Evolutionary conservation across 257 asterid species (phyloP), one percentile per base, ranked within the genome.

Genomic region (Nemophila menziesii): DNA sequence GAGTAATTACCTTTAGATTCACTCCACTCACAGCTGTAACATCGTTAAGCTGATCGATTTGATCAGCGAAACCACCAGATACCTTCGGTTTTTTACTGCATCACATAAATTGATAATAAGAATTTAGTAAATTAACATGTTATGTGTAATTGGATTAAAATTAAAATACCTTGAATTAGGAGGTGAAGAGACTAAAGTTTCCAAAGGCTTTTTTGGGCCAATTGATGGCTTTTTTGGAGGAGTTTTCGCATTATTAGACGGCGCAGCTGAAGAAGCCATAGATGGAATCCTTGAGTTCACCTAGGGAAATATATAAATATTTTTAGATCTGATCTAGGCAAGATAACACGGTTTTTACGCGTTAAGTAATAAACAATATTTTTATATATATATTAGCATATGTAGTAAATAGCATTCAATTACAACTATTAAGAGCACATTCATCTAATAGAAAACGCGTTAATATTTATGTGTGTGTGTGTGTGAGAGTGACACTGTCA

Each of bases 11-110:
- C 92, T 87, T 71, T 64, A 89, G 77, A 70, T 84, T 77, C 65
- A 89, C 94, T 50, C 98, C 98, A 63, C 98, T 89, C 36, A 78
- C 93, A 55, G 93, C 98, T 51, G 96, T 89, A 48, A 89, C 98
- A 67, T 89, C 98, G 57, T 89, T 89, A 57, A 89, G 96, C 52
- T 89, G 98, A 55, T 89, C 98, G 45, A 89, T 89, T 59, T 89
- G 98, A 76, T 84, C 98, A 48, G 62, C 23, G 51, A 77, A 72
- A 59, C 62, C 77, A 46, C 93, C 94, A 18, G 96, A 74, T 45
- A 69, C 93, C 57, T 84, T 89, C 65, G 76, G 94, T 82, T 84
- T 89, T 75, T 89, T 89, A 57, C 98, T 89, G 77, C 52, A n/a
- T n/a, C n/a, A n/a, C n/a, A n/a, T n/a, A n/a, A n/a, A n/a, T n/a